These are phyloP conservation scores for Schizochytrium sp. DNA, from an alignment of 108 stramenopile species.

Conservation along the genomic window DNA sequence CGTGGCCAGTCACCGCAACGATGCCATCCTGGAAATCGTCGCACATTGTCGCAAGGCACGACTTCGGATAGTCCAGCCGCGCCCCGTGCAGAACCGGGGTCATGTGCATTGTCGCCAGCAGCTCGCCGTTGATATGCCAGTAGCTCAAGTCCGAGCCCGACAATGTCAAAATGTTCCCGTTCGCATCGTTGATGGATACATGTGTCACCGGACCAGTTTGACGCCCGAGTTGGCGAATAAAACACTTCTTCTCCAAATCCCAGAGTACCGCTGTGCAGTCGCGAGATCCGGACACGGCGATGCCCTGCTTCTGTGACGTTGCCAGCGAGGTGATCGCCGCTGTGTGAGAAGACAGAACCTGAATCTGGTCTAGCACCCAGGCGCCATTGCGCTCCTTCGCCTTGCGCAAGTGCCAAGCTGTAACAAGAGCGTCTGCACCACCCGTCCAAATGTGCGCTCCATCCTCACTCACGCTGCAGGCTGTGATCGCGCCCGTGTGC, in stretches of 20 bases:
- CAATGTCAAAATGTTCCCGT: not conserved
- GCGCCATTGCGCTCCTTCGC: not conserved
- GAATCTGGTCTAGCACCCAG: not conserved
- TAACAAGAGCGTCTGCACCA: not conserved
- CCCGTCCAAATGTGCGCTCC: not conserved
- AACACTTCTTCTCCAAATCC: slow-evolving; percentile 5
- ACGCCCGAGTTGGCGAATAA: not conserved
- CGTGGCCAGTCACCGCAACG: not conserved
- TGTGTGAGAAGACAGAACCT: not conserved
- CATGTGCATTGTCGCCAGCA: not conserved
- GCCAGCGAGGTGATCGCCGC: not conserved
- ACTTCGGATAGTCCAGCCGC: not conserved
- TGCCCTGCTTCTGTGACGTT: not conserved
- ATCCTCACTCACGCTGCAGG: not conserved
- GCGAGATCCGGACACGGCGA: not conserved
- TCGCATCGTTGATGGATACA: not conserved
- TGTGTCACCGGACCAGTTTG: not conserved
- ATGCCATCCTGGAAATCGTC: slow-evolving; percentile 16
- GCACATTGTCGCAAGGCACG: not conserved
- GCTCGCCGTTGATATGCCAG: slow-evolving; percentile 3
- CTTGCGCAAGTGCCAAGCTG: not conserved
- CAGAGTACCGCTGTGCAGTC: not conserved
- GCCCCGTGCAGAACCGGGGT: not conserved
- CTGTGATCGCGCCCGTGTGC: not conserved
- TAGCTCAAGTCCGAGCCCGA: not conserved